phyloP scores from a whole-genome alignment of 371 early-diverging fungal genomes.

The Blyttiomyces sp. region DNA sequence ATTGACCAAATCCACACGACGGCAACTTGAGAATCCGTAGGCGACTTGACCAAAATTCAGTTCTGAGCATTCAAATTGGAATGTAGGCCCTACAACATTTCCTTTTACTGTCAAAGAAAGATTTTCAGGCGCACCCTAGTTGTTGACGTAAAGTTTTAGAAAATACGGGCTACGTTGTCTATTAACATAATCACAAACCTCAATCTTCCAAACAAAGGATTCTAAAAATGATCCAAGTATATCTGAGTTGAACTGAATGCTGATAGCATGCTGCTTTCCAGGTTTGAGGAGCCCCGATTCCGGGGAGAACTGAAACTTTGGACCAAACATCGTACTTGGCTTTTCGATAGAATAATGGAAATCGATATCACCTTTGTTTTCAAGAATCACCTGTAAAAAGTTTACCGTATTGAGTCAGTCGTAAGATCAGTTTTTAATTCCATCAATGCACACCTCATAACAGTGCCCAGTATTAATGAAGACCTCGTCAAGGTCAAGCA shows the following conservation, averaged over 20 bases:
- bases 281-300: conserved; percentile 32
- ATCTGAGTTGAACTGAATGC: conserved; percentile 41
- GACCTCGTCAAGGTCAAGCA: conserved; percentile 44
- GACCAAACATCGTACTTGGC: conserved; percentile 33
- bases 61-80: conserved; percentile 36
- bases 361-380: conserved; percentile 52
- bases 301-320: conserved; percentile 46
- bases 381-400: conserved; percentile 38
- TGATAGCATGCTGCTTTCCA: conserved; percentile 37
- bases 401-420: not conserved
- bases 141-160: not conserved
- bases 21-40: conserved; percentile 36
- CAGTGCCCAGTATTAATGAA: conserved; percentile 48
- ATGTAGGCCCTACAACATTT: conserved; percentile 51
- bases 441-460: conserved; percentile 35
- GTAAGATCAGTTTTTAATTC: not conserved
- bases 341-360: conserved; percentile 24
- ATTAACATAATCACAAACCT: conserved; percentile 28
- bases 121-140: conserved; percentile 43
- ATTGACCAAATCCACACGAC: conserved; percentile 34
- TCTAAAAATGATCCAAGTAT: conserved; percentile 46
- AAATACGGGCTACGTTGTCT: not conserved
- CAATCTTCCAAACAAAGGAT: conserved; percentile 42
- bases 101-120: conserved; percentile 35
- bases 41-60: conserved; percentile 41